A percentile compares a stretch with the other conserved stretches of the same genome.
These are phyloP conservation scores for Mortierella sp. DNA, from an alignment of 371 early-diverging fungal species.

Conservation along the genomic window DNA sequence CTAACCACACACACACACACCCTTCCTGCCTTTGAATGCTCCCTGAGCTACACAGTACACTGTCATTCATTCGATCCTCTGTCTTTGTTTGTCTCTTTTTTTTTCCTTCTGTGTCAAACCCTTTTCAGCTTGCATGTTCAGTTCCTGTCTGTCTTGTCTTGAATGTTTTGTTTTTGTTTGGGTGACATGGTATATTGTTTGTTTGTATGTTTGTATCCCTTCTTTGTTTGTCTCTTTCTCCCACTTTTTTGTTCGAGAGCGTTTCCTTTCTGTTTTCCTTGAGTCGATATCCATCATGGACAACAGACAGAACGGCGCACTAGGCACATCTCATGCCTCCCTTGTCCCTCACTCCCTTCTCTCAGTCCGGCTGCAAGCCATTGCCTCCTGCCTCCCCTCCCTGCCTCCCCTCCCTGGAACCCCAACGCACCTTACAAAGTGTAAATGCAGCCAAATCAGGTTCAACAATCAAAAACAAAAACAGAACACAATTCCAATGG, in stretches of 20 bases:
- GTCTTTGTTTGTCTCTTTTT: constrained; percentile 2
- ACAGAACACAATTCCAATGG: background rate
- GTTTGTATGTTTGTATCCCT: constrained; percentile 4
- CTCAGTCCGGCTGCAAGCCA: background rate
- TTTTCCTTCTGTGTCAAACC: background rate
- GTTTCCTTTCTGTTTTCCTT: background rate
- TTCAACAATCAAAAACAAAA: background rate
- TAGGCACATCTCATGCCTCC: background rate
- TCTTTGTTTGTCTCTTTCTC: background rate
- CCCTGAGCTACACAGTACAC: background rate
- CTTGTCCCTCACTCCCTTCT: too few species aligned
- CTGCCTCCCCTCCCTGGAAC: too few species aligned
- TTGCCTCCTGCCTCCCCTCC: too few species aligned
- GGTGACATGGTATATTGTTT: background rate
- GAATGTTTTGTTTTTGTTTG: background rate
- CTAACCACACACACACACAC: too few species aligned
- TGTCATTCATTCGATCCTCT: background rate
- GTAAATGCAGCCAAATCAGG: background rate
- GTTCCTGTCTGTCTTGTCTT: background rate
- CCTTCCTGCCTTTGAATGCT: too few species aligned
- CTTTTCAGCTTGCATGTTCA: background rate
- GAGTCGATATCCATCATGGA: background rate
- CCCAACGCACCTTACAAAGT: background rate
- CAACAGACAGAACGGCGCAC: background rate
- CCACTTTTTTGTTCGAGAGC: background rate